Percentiles rank a stretch among this genome's conserved stretches.
These are phyloP conservation scores for Kokia cookei DNA, from an alignment of 441 rosid genomes.

Conservation along the genomic window DNA sequence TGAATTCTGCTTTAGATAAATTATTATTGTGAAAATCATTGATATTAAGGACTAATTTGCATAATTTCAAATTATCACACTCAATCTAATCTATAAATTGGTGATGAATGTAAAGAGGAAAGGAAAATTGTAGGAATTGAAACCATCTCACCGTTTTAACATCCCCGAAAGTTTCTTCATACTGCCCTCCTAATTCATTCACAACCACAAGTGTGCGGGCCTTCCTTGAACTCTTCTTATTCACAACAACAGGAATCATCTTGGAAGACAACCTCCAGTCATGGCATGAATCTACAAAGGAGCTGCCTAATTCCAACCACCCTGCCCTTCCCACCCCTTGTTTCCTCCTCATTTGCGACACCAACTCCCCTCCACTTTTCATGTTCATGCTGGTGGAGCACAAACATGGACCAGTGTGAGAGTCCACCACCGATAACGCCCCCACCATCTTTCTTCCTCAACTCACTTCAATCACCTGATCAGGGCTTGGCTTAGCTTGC, in stretches of 20 bases:
- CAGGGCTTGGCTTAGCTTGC: neutral
- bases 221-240: slow-evolving; percentile 25
- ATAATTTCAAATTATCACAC: too few relatives aligned
- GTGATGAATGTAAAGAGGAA: too few relatives aligned
- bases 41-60: too few relatives aligned
- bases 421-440: slow-evolving; percentile 59
- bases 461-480: neutral
- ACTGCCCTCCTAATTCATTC: slow-evolving; percentile 75
- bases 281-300: slow-evolving; percentile 53
- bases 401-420: slow-evolving; percentile 56
- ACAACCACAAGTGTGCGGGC: slow-evolving; percentile 35
- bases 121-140: neutral
- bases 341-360: slow-evolving; percentile 37
- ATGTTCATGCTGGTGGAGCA: slow-evolving; percentile 29
- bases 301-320: slow-evolving; percentile 41
- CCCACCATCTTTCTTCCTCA: slow-evolving; percentile 43
- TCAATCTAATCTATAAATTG: too few relatives aligned
- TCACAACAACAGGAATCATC: slow-evolving; percentile 12
- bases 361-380: slow-evolving; percentile 35
- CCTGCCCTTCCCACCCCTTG: slow-evolving; percentile 20
- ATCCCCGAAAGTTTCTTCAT: slow-evolving; percentile 84
- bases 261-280: slow-evolving; percentile 48
- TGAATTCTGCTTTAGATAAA: too few relatives aligned
- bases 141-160: slow-evolving; percentile 53
- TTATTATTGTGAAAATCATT: too few relatives aligned